phyloP scores from a whole-genome alignment of 164 flowering plant genomes.

The Tetracentron sinense region DNA sequence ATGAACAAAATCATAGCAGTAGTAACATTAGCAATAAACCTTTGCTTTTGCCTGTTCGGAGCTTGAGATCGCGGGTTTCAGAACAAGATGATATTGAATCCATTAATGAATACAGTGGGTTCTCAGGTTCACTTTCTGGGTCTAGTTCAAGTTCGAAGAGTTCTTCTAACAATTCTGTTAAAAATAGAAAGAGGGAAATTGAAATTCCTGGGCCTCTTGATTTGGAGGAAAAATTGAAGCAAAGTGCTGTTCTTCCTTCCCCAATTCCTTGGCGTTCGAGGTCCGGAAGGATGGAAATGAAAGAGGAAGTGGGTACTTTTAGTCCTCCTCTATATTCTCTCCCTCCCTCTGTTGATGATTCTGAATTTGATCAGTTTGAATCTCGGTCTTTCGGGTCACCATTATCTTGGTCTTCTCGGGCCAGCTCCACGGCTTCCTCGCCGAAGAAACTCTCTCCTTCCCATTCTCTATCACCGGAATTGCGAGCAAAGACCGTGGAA shows the following conservation, averaged over 20 bases:
- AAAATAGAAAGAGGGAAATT: constrained; percentile 4
- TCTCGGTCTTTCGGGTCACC: constrained; percentile 28
- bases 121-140: constrained; percentile 23
- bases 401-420: constrained; percentile 16
- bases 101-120: constrained; percentile 15
- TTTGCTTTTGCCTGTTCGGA: constrained; percentile 72
- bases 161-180: constrained; percentile 15
- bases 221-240: constrained; percentile 22
- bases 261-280: constrained; percentile 89
- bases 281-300: constrained; percentile 65
- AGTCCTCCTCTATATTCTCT: not conserved
- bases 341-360: constrained; percentile 30
- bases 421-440: constrained; percentile 30
- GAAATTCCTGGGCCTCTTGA: constrained; percentile 22
- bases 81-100: constrained; percentile 24
- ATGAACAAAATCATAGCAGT: constrained; percentile 25
- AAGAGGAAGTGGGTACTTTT: constrained; percentile 21
- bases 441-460: constrained; percentile 45
- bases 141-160: constrained; percentile 17
- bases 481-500: constrained; percentile 41
- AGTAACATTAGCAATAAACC: constrained; percentile 40
- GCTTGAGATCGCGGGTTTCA: constrained; percentile 60
- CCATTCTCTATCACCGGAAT: constrained; percentile 39
- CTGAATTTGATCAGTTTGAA: constrained; percentile 29
- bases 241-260: constrained; percentile 36